These are phyloP conservation scores for Coemansia sp. DNA, from an alignment of 192 early-diverging fungal genomes.

Conservation along the genomic window DNA sequence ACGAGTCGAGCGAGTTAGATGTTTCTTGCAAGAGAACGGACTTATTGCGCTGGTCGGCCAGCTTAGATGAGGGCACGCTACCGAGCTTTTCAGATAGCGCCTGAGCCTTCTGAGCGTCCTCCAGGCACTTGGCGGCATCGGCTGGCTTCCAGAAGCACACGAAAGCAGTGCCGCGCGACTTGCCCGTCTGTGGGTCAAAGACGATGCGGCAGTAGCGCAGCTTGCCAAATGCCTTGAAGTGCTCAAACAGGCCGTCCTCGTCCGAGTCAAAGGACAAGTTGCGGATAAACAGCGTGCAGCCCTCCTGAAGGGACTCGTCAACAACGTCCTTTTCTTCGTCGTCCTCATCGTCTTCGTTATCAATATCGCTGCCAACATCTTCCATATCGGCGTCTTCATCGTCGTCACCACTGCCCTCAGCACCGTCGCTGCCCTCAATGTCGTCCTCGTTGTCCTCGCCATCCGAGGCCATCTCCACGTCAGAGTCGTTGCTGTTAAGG, in stretches of 20 bases:
- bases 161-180: slow-evolving; percentile 94
- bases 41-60: slow-evolving; percentile 42
- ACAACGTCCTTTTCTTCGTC: slow-evolving; percentile 50
- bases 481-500: slow-evolving; percentile 23
- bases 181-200: slow-evolving; percentile 79
- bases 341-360: slow-evolving; percentile 33
- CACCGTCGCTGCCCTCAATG: slow-evolving; percentile 31
- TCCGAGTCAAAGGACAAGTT: slow-evolving; percentile 92
- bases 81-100: slow-evolving; percentile 57
- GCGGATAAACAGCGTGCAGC: slow-evolving; percentile 89
- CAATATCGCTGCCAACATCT: slow-evolving; percentile 35
- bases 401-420: slow-evolving; percentile 34
- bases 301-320: slow-evolving; percentile 59
- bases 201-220: slow-evolving; percentile 84
- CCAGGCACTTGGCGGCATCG: slow-evolving; percentile 77
- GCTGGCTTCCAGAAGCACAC: slow-evolving; percentile 78
- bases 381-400: slow-evolving; percentile 42
- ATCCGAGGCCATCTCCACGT: slow-evolving; percentile 38
- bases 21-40: slow-evolving; percentile 58
- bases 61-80: slow-evolving; percentile 37
- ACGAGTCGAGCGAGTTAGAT: slow-evolving; percentile 25
- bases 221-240: slow-evolving; percentile 54
- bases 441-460: slow-evolving; percentile 48
- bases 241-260: slow-evolving; percentile 73
- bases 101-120: slow-evolving; percentile 66